Evolutionary conservation across 2,329 filamentous ascomycete species (phyloP).

Genomic region (Colletotrichum tofieldiae): DNA sequence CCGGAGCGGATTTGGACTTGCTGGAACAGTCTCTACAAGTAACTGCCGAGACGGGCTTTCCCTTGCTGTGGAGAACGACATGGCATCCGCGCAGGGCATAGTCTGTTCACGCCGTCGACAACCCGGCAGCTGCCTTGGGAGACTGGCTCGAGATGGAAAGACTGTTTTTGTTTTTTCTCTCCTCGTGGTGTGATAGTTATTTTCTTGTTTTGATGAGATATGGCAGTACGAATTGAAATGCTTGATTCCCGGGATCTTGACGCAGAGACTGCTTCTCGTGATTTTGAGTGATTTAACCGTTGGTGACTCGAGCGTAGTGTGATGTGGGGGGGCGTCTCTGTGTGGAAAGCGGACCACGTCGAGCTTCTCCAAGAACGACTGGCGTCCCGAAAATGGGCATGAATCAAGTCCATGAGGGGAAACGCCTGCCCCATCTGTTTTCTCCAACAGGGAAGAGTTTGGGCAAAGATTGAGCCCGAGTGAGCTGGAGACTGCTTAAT

Average conservation of each 20-base stretch:
- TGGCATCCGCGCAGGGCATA: background rate
- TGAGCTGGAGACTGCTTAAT: background rate
- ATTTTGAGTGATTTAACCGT: background rate
- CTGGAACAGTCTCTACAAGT: conserved; percentile 7
- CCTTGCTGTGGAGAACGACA: conserved; percentile 9
- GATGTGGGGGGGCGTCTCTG: background rate
- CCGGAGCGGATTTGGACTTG: conserved; percentile 20
- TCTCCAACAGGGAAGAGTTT: background rate
- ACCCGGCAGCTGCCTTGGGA: background rate
- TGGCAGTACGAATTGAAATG: conserved; percentile 21
- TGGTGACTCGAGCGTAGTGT: background rate
- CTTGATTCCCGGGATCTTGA: conserved; percentile 29
- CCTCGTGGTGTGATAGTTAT: conserved; percentile 34
- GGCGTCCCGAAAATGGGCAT: background rate
- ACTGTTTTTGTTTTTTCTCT: background rate
- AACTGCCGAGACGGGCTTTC: background rate
- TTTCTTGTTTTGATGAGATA: conserved; percentile 11
- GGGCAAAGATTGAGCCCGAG: background rate
- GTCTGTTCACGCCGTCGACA: background rate
- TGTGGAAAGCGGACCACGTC: background rate
- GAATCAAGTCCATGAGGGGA: background rate
- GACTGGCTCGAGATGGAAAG: background rate
- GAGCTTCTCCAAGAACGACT: background rate
- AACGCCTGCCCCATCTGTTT: background rate
- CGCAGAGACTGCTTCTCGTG: background rate